Base-by-base conservation (phyloP, 2,329 filamentous ascomycete genomes). In the Orbilia javanica region DNA sequence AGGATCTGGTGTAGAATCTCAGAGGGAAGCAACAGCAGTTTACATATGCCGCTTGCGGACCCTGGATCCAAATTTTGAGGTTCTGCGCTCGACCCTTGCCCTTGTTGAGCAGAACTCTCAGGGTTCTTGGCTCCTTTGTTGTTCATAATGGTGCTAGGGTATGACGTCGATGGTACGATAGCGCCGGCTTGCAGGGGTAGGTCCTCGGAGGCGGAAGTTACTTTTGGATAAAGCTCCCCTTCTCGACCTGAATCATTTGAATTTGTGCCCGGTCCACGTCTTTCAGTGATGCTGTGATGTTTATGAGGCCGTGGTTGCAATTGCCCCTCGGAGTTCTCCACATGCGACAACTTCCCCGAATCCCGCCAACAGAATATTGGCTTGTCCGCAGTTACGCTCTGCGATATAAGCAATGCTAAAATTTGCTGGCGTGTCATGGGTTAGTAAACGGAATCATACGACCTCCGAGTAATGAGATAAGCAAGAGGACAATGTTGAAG, bases 371-470 rank as follows among this genome's bases (percentile, higher is more conserved):
- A 62, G 36, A 77, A 67, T 22, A 77, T 48, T 20, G 73, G 44
- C 36, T 66, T 71, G 34, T 77, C 73, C 7, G 73, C 39, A n/a
- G 72, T 62, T 29, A 71, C 73, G 31, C 73, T 77, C 73, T 77
- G 73, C 66, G 73, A 71, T 66, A 77, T 77, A 13, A 77, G 48
- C 50, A 77, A 63, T 22, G 73, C 70, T 71, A 77, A 63, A 68
- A 77, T 42, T 22, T 77, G 73, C 39, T 27, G 66, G 29, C 67
- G 66, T 22, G 60, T 66, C 73, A 77, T 77, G 42, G 52, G 70
- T 53, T 63, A 52, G 36, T n/a, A 39, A 39, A 46, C n/a, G 31
- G 44, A 64, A 44, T 1, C 50, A 46, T 39, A 44, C 13, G 31
- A 60, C 36, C 48, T 34, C 60, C 60, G 60, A 34, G 48, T 48